Conservation (phyloP, 2,329 filamentous ascomycete genomes). For the Colletotrichum liriopes region DNA sequence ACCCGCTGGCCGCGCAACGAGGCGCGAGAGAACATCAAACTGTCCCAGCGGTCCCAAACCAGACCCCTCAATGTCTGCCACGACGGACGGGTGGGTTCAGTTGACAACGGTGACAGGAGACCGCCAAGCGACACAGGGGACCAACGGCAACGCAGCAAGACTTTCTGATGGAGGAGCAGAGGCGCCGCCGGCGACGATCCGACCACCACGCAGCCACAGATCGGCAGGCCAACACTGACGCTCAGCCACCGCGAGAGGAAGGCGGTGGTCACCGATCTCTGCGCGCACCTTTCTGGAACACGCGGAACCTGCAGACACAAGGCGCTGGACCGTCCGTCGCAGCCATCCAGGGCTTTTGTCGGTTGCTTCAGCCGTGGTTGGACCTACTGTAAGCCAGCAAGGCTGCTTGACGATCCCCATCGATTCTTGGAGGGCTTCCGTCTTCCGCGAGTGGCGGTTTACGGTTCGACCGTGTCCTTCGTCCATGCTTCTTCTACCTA, state of each 20-base stretch:
- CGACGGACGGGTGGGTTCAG: constrained; percentile 2
- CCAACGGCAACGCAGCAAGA: not conserved
- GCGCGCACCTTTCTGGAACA: not conserved
- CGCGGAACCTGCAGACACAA: not conserved
- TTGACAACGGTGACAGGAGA: not conserved
- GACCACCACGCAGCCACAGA: constrained; percentile 31
- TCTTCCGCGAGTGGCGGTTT: constrained; percentile 25
- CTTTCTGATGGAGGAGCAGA: not conserved
- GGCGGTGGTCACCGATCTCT: constrained; percentile 16
- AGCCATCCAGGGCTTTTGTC: not conserved
- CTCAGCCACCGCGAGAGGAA: constrained; percentile 22
- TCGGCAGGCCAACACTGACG: not conserved
- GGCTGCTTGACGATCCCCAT: constrained; percentile 13
- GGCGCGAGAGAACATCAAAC: not conserved
- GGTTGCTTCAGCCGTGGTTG: constrained; percentile 12
- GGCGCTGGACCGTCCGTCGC: not conserved
- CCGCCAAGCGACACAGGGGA: constrained; percentile 2
- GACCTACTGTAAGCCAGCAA: constrained; percentile 2
- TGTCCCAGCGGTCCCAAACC: not conserved
- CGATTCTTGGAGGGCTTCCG: not conserved
- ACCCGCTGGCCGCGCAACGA: constrained; percentile 39
- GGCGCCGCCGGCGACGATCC: not conserved
- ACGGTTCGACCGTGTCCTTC: constrained; percentile 1
- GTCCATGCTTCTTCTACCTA: not conserved
- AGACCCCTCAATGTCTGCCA: constrained; percentile 13